Conservation (phyloP, 306 rosid species). For the Pyrus pyrifolia region DNA sequence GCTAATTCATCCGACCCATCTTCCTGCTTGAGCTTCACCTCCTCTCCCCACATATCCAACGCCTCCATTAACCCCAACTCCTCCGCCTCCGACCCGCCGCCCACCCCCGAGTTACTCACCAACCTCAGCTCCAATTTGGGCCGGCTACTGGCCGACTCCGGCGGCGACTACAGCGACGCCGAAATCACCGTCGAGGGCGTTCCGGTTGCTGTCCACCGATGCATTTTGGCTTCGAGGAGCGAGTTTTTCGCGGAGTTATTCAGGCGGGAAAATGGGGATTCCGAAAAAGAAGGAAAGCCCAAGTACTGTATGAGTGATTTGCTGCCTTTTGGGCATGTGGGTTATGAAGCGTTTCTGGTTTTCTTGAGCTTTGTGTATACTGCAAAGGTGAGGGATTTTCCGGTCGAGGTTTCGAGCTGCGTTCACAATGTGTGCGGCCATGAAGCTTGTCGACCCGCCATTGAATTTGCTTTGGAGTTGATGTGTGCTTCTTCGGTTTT, state of each 20-base stretch:
- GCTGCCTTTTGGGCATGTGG: slow-evolving; percentile 46
- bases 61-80: slow-evolving; percentile 49
- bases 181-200: slow-evolving; percentile 37
- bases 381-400: slow-evolving; percentile 39
- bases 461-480: slow-evolving; percentile 40
- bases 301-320: slow-evolving; percentile 27
- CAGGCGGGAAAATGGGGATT: slow-evolving; percentile 15
- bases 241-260: slow-evolving; percentile 32
- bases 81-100: slow-evolving; percentile 32
- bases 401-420: slow-evolving; percentile 43
- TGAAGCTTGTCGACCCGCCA: slow-evolving; percentile 51
- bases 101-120: slow-evolving; percentile 49
- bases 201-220: slow-evolving; percentile 39
- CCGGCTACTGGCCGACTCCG: slow-evolving; percentile 36
- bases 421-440: slow-evolving; percentile 37
- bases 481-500: slow-evolving; percentile 43
- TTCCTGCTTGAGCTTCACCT: slow-evolving; percentile 77
- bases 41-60: slow-evolving; percentile 66
- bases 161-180: slow-evolving; percentile 39
- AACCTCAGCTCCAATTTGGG: slow-evolving; percentile 47
- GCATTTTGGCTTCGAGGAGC: slow-evolving; percentile 45
- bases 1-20: slow-evolving; percentile 72
- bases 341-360: slow-evolving; percentile 39
- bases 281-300: slow-evolving; percentile 27
- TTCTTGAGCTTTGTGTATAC: slow-evolving; percentile 40